phyloP scores from a whole-genome alignment of 2,329 filamentous ascomycete species.

The Nemania diffusa region DNA sequence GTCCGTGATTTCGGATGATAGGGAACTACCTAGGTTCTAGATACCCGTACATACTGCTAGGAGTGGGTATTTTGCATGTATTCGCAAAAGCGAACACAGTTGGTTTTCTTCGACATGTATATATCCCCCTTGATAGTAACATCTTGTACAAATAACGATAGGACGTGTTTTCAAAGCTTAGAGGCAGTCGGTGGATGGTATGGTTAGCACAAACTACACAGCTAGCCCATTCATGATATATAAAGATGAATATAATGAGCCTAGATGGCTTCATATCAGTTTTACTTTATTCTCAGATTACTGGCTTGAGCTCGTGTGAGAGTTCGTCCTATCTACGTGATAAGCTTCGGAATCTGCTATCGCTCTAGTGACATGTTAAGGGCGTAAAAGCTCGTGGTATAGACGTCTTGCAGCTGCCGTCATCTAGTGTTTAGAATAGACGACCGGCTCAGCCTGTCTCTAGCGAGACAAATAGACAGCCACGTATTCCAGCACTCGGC shows the following conservation, averaged over 20 bases:
- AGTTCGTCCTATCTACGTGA: slow-evolving; percentile 1
- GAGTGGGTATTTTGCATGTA: slow-evolving; percentile 9
- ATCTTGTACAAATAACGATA: slow-evolving; percentile 18
- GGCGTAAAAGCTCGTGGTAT: not conserved
- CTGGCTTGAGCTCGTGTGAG: not conserved
- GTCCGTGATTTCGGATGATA: slow-evolving; percentile 2
- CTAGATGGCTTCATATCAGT: not conserved
- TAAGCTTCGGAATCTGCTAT: not conserved
- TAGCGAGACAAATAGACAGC: not conserved
- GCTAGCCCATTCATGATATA: not conserved
- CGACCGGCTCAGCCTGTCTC: not conserved
- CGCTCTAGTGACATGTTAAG: not conserved
- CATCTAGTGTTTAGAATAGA: slow-evolving; percentile 1
- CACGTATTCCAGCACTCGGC: not conserved
- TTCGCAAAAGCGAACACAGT: slow-evolving; percentile 6
- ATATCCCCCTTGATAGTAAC: slow-evolving; percentile 3
- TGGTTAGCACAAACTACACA: not conserved
- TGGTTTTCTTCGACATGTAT: slow-evolving; percentile 12
- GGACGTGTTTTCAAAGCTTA: not conserved
- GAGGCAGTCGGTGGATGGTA: not conserved
- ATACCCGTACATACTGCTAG: slow-evolving; percentile 3
- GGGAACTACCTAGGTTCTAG: slow-evolving; percentile 5
- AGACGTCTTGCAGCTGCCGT: not conserved
- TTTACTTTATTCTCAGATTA: not conserved
- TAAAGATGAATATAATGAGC: not conserved